Percentiles rank a stretch among this genome's conserved stretches.
Evolutionary conservation across 768 basidiomycete genomes (phyloP).

Genomic region (Russula sp.): DNA sequence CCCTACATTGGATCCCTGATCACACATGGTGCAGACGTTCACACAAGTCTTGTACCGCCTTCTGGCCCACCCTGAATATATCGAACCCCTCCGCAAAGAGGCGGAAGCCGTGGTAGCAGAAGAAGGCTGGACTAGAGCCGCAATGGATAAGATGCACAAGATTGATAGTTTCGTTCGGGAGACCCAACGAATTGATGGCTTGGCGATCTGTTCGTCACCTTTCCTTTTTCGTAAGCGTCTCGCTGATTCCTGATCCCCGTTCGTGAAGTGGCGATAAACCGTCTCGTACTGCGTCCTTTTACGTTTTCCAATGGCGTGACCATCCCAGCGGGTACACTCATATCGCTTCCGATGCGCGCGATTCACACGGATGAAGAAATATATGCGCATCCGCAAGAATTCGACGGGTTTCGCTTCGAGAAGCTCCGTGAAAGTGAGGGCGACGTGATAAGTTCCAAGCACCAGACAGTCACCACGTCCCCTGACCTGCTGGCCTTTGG

Average conservation of each 20-base stretch:
- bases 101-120: slow-evolving; percentile 18
- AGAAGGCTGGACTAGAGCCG: slow-evolving; percentile 27
- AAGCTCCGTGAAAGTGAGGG: slow-evolving; percentile 29
- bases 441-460: slow-evolving; percentile 24
- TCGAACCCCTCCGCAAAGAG: slow-evolving; percentile 24
- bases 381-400: slow-evolving; percentile 24
- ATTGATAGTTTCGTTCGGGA: slow-evolving; percentile 34
- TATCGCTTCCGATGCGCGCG: slow-evolving; percentile 22
- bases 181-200: slow-evolving; percentile 23
- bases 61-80: slow-evolving; percentile 23
- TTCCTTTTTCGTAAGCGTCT: not conserved
- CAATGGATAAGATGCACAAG: slow-evolving; percentile 28
- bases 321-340: slow-evolving; percentile 33
- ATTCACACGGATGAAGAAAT: slow-evolving; percentile 25
- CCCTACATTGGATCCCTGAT: not conserved
- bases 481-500: slow-evolving; percentile 28
- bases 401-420: slow-evolving; percentile 39
- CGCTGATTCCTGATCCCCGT: not conserved
- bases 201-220: slow-evolving; percentile 7
- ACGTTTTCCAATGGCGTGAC: slow-evolving; percentile 32
- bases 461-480: slow-evolving; percentile 30
- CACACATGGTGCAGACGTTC: not conserved
- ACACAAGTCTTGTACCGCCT: slow-evolving; percentile 21
- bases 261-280: slow-evolving; percentile 20
- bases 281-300: slow-evolving; percentile 27